Percentiles rank a stretch among this genome's conserved stretches.
Evolutionary conservation across 2,329 filamentous ascomycete species (phyloP).

Genomic region (Esteya vermicola): DNA sequence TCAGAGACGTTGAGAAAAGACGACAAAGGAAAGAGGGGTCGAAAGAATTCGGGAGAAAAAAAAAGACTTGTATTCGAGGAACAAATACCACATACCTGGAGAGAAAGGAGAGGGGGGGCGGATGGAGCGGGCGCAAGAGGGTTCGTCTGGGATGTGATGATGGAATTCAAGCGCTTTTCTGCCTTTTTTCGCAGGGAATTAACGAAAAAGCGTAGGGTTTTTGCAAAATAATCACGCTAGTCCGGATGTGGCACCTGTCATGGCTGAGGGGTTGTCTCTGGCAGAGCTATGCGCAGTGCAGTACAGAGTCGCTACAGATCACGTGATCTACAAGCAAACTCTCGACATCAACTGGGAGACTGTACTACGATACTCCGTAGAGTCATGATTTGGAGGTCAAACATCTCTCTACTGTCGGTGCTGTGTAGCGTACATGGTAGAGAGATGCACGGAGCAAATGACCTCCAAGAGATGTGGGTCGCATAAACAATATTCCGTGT

Average conservation of each 20-base stretch:
- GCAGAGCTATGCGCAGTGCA: too few species aligned
- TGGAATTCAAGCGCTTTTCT: not conserved
- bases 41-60: not conserved
- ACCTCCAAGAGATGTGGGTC: not conserved
- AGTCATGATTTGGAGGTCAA: too few species aligned
- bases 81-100: not conserved
- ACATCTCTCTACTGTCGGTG: too few species aligned
- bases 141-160: not conserved
- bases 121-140: not conserved
- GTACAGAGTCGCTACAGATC: too few species aligned
- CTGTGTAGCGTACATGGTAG: too few species aligned
- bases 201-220: constrained; percentile 7
- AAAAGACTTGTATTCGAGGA: not conserved
- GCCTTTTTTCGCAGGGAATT: too few species aligned
- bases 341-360: too few species aligned
- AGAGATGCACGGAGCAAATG: not conserved
- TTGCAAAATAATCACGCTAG: constrained; percentile 4
- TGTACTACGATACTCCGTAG: too few species aligned
- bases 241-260: constrained; percentile 3
- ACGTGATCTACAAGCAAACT: too few species aligned
- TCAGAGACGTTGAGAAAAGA: not conserved
- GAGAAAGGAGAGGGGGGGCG: not conserved
- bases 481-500: constrained; percentile 9
- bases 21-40: not conserved
- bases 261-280: too few species aligned